Evolutionary conservation across 257 asterid species (phyloP).

Genomic region (Nicotiana tabacum): DNA sequence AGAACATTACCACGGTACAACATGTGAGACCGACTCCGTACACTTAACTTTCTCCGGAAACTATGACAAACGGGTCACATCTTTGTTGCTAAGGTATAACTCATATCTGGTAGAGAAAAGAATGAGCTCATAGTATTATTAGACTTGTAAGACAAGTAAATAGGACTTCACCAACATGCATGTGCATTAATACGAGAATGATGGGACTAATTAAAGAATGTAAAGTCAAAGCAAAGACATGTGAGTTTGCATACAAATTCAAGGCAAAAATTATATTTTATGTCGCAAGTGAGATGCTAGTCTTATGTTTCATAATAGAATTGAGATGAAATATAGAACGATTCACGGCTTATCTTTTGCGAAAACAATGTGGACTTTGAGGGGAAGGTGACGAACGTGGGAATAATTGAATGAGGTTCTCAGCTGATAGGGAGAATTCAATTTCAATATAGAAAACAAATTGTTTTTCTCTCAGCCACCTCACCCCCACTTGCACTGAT

Average conservation of each 20-base stretch:
- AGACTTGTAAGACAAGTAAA: not conserved
- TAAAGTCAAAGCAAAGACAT: conserved; percentile 31
- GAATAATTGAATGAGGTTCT: conserved; percentile 27
- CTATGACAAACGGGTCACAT: too few relatives aligned
- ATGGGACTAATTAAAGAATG: conserved; percentile 5
- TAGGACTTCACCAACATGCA: conserved; percentile 4
- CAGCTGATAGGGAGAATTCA: conserved; percentile 5
- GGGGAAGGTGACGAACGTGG: conserved; percentile 23
- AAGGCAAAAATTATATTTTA: not conserved
- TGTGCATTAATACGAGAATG: conserved; percentile 24
- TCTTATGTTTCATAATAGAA: not conserved
- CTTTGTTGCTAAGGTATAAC: not conserved
- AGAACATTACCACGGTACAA: too few relatives aligned
- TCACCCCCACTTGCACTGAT: conserved; percentile 13
- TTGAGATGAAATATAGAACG: conserved; percentile 14
- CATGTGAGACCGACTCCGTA: not conserved
- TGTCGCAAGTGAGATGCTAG: too few relatives aligned
- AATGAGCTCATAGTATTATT: not conserved
- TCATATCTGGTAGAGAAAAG: not conserved
- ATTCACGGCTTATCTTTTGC: conserved; percentile 20
- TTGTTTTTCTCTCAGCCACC: not conserved
- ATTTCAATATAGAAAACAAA: not conserved
- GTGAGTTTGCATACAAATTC: conserved; percentile 20
- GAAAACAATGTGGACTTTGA: conserved; percentile 26
- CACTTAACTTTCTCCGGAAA: too few relatives aligned